Conservation (phyloP, 2,329 filamentous ascomycete species). For the Fusarium caatingaense region DNA sequence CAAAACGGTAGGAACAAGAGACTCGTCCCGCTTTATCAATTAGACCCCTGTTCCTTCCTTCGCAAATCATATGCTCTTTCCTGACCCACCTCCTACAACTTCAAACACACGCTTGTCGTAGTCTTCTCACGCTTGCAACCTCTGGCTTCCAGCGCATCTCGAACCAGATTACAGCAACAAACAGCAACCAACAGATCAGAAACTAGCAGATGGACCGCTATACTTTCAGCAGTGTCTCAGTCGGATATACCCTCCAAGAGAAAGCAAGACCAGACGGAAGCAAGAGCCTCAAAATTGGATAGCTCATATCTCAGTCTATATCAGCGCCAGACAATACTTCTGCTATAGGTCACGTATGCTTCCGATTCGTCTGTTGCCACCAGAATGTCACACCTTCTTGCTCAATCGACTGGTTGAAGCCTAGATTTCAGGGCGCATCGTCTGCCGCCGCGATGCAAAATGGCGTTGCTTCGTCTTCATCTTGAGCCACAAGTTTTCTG, state of each 20-base stretch:
- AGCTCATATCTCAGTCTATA: conserved; percentile 29
- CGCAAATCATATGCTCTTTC: conserved; percentile 42
- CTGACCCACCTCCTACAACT: conserved; percentile 39
- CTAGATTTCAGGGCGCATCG: conserved; percentile 20
- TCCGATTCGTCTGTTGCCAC: conserved; percentile 25
- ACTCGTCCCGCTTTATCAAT: conserved; percentile 40
- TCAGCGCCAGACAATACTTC: conserved; percentile 22
- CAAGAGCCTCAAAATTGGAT: conserved; percentile 20
- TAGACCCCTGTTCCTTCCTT: conserved; percentile 23
- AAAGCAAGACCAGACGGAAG: conserved; percentile 7
- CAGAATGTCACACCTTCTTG: conserved; percentile 22
- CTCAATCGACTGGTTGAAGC: conserved; percentile 15
- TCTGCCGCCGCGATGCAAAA: conserved; percentile 29
- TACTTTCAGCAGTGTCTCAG: conserved; percentile 5
- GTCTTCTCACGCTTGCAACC: conserved; percentile 27
- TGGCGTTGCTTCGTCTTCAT: conserved; percentile 38
- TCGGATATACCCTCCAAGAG: conserved; percentile 39
- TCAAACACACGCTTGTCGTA: conserved; percentile 46
- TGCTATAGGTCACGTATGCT: conserved; percentile 19
- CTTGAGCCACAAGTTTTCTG: conserved; percentile 21
- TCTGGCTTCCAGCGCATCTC: conserved; percentile 23
- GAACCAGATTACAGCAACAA: conserved; percentile 20
- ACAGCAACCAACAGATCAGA: conserved; percentile 18
- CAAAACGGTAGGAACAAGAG: conserved; percentile 41
- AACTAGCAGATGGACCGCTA: conserved; percentile 10